Conservation (phyloP, 2,329 filamentous ascomycete genomes). For the Scytalidium sp. region DNA sequence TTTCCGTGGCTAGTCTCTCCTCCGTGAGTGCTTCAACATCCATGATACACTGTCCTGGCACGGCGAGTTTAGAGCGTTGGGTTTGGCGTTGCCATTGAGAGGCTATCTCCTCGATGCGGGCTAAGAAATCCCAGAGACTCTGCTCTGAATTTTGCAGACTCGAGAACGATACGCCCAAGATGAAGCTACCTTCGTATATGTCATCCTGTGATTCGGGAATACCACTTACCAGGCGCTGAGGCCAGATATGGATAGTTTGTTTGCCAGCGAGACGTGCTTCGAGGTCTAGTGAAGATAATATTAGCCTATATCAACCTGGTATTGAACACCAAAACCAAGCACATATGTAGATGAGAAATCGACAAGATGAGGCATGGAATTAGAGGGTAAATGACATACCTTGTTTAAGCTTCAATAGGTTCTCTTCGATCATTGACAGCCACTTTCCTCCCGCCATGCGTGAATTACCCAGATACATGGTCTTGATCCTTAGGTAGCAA, state of each 20-base stretch:
- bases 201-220: slow-evolving; percentile 2
- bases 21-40: not conserved
- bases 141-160: not conserved
- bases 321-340: too few species aligned
- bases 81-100: slow-evolving; percentile 6
- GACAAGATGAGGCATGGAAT: too few species aligned
- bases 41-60: slow-evolving; percentile 6
- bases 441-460: slow-evolving; percentile 10
- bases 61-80: slow-evolving; percentile 1
- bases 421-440: slow-evolving; percentile 12
- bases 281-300: too few species aligned
- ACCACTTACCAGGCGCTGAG: slow-evolving; percentile 9
- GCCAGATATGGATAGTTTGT: slow-evolving; percentile 9
- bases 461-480: slow-evolving; percentile 14
- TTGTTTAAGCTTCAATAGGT: slow-evolving; percentile 9
- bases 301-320: too few species aligned
- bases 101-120: not conserved
- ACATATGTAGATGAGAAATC: too few species aligned
- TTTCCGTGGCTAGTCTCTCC: not conserved
- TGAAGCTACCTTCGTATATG: slow-evolving; percentile 15
- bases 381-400: slow-evolving; percentile 7
- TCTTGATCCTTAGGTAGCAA: slow-evolving; percentile 5
- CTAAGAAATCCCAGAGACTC: not conserved
- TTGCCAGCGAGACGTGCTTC: not conserved
- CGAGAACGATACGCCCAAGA: slow-evolving; percentile 7